Percentiles rank a stretch among this genome's conserved stretches.
Conservation (phyloP, 2,329 filamentous ascomycete species). For the Sclerotinia subarctica region DNA sequence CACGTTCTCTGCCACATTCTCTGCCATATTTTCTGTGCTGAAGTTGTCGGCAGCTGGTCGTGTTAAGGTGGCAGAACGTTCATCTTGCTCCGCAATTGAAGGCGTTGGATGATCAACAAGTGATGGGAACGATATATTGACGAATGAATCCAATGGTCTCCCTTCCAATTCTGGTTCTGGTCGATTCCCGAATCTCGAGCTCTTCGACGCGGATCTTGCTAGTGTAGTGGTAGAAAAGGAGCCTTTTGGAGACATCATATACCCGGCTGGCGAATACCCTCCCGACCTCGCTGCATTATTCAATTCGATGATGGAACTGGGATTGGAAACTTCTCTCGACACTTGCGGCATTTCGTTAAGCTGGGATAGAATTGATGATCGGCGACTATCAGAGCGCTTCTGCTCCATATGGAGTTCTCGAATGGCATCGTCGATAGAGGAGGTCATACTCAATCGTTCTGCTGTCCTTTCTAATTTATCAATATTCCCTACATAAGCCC, state of each 20-base stretch:
- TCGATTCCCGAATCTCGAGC: slow-evolving; percentile 41
- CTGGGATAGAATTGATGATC: slow-evolving; percentile 58
- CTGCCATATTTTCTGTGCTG: slow-evolving; percentile 21
- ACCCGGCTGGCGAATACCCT: slow-evolving; percentile 66
- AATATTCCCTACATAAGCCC: slow-evolving; percentile 63
- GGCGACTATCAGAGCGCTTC: slow-evolving; percentile 65
- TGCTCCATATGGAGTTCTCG: slow-evolving; percentile 68
- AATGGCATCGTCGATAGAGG: slow-evolving; percentile 75
- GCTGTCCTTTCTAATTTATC: slow-evolving; percentile 72
- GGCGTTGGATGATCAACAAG: slow-evolving; percentile 26
- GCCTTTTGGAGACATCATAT: slow-evolving; percentile 63
- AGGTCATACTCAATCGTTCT: slow-evolving; percentile 68
- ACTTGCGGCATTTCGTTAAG: slow-evolving; percentile 23
- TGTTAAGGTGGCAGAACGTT: slow-evolving; percentile 31
- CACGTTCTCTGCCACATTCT: neutral
- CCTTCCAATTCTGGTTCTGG: slow-evolving; percentile 39
- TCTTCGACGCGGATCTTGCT: slow-evolving; percentile 54
- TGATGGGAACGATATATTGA: slow-evolving; percentile 29
- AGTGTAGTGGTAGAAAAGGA: slow-evolving; percentile 50
- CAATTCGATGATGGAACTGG: slow-evolving; percentile 64
- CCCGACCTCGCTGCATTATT: slow-evolving; percentile 65
- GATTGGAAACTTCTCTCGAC: slow-evolving; percentile 47
- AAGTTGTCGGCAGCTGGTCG: slow-evolving; percentile 28
- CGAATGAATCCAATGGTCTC: slow-evolving; percentile 37
- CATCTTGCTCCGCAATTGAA: slow-evolving; percentile 35